Evolutionary conservation across 2,329 filamentous ascomycete genomes (phyloP).

Genomic region (Penicillium sp.): DNA sequence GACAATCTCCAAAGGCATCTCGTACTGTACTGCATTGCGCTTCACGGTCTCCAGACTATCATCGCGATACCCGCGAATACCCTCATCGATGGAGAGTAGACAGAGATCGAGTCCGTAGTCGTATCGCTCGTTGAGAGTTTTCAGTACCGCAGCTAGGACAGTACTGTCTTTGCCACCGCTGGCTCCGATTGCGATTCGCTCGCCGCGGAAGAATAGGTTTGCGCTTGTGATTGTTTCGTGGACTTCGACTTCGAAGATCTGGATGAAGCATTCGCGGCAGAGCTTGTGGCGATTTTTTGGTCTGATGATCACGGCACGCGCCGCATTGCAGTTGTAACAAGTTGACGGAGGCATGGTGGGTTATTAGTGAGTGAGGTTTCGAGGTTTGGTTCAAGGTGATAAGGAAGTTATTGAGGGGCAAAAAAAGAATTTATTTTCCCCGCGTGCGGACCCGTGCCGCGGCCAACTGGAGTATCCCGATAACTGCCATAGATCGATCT

Average conservation of each 20-base stretch:
- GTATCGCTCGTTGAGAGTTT: slow-evolving; percentile 88
- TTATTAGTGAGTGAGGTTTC: not conserved
- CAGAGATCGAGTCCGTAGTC: slow-evolving; percentile 82
- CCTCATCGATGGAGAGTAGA: slow-evolving; percentile 90
- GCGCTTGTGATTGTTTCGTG: slow-evolving; percentile 87
- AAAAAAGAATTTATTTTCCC: slow-evolving; percentile 24
- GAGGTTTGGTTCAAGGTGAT: not conserved
- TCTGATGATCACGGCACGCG: slow-evolving; percentile 83
- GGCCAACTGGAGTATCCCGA: slow-evolving; percentile 1
- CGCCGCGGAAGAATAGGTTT: slow-evolving; percentile 77
- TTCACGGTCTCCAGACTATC: slow-evolving; percentile 96
- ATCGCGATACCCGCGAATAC: slow-evolving; percentile 94
- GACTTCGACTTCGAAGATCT: slow-evolving; percentile 86
- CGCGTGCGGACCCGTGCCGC: slow-evolving; percentile 13
- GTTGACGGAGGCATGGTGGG: slow-evolving; percentile 68
- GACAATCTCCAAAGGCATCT: slow-evolving; percentile 87
- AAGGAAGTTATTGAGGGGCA: slow-evolving; percentile 10
- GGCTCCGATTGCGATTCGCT: slow-evolving; percentile 89
- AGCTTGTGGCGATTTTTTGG: slow-evolving; percentile 95
- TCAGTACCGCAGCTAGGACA: slow-evolving; percentile 88
- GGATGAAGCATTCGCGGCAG: slow-evolving; percentile 84
- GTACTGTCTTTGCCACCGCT: slow-evolving; percentile 98
- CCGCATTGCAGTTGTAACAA: slow-evolving; percentile 73
- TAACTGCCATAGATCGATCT: not conserved
- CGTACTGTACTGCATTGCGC: slow-evolving; percentile 85